Evolutionary conservation across 768 basidiomycete species (phyloP), one percentile per base, ranked within the genome.

Genomic region (Macrolepiota albuminosa): DNA sequence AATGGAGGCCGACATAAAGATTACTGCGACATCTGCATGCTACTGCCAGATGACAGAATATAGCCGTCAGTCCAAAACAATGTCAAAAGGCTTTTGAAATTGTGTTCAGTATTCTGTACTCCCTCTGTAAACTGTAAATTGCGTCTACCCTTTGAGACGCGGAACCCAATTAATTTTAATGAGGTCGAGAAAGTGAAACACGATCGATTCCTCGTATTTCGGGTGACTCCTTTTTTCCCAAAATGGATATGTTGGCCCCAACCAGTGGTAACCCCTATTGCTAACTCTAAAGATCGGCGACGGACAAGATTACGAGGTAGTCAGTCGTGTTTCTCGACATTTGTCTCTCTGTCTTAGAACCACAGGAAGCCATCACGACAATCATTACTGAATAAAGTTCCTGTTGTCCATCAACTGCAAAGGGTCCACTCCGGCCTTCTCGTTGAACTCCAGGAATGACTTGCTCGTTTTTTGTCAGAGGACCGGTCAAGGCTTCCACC

Each of bases 181-280:
- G 54, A 56, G 54, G 10, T 58, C 59, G 55, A 61, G 67, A 68
- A 53, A 67, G 62, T 78, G 78, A 81, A 78, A 81, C 79, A 78
- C 77, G 78, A 81, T 81, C 80, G 77, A 73, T 66, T 56, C 68
- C 59, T 67, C 64, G 71, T 64, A 63, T 59, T 60, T 59, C 63
- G 60, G 65, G 61, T 61, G 61, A 64, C 67, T 68, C 59, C 60
- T 29, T 62, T 61, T 58, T 63, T 65, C 76, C 73, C 43, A 31
- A 76, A 76, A 70, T 74, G 76, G 75, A 58, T 37, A 75, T 54
- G 63, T 40, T 53, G 76, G 66, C 62, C 82, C 81, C 63, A 61
- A 29, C 2, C 14, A 66, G 40, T 58, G 83, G 82, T 80, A 80
- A 80, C 63, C 65, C 63, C 63, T 64, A 67, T 63, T 59, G 50